Percentiles rank a stretch among this genome's conserved stretches.
Evolutionary conservation across 495 filamentous ascomycete species (phyloP).

Genomic region (Penicillium paxilli): DNA sequence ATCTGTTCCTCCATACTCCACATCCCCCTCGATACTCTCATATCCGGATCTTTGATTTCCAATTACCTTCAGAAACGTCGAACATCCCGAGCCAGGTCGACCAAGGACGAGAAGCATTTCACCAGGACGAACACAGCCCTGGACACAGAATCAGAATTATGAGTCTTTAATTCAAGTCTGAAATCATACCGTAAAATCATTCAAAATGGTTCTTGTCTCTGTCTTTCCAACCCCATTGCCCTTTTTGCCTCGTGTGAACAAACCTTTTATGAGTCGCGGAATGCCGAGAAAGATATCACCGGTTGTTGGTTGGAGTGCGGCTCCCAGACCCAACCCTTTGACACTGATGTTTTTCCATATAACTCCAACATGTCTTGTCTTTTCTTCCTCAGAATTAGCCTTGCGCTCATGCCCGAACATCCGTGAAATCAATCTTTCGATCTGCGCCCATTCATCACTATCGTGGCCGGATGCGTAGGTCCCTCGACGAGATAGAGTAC

Average conservation of each 20-base stretch:
- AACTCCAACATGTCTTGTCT: slow-evolving; percentile 56
- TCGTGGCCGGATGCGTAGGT: slow-evolving; percentile 36
- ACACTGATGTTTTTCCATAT: slow-evolving; percentile 64
- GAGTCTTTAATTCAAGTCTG: background rate
- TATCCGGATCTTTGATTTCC: slow-evolving; percentile 67
- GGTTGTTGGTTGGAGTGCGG: slow-evolving; percentile 63
- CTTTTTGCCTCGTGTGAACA: slow-evolving; percentile 45
- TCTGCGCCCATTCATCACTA: slow-evolving; percentile 57
- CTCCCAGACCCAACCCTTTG: slow-evolving; percentile 66
- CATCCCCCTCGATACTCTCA: slow-evolving; percentile 60
- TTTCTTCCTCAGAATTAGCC: slow-evolving; percentile 65
- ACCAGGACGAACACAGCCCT: slow-evolving; percentile 48
- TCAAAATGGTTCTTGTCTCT: slow-evolving; percentile 60
- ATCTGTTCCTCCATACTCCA: slow-evolving; percentile 64
- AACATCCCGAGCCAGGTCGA: slow-evolving; percentile 69
- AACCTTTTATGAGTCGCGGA: slow-evolving; percentile 49
- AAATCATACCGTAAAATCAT: slow-evolving; percentile 55
- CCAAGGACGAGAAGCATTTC: slow-evolving; percentile 67
- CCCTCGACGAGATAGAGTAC: slow-evolving; percentile 50
- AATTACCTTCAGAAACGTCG: slow-evolving; percentile 69
- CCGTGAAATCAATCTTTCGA: slow-evolving; percentile 58
- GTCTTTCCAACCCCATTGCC: slow-evolving; percentile 45
- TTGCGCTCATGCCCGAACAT: slow-evolving; percentile 66
- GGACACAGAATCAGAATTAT: background rate
- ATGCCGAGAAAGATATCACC: slow-evolving; percentile 62